Percentiles rank a stretch among this genome's conserved stretches.
These are phyloP conservation scores for Gossypium lobatum DNA, from an alignment of 441 rosid genomes.

Conservation along the genomic window DNA sequence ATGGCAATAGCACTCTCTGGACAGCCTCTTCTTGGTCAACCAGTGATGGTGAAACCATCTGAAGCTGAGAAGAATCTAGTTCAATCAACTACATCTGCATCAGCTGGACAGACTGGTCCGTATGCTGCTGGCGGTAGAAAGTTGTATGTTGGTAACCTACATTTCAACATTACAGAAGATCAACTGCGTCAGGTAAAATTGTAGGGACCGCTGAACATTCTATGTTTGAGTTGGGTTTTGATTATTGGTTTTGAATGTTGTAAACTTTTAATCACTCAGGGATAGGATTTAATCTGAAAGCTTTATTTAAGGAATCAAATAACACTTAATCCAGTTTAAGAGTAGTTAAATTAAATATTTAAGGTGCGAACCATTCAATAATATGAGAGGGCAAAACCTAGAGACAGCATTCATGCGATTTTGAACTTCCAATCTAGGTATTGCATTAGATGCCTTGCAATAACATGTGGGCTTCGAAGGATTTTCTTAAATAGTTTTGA, in stretches of 20 bases:
- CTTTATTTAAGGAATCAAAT: background rate
- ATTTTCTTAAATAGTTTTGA: background rate
- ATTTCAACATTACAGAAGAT: slow-evolving; percentile 80
- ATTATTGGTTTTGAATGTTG: background rate
- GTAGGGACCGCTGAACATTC: background rate
- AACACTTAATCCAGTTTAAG: background rate
- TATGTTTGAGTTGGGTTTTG: background rate
- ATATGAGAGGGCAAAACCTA: background rate
- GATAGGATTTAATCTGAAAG: background rate
- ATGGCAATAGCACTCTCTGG: slow-evolving; percentile 99
- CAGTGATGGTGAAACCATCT: slow-evolving; percentile 98
- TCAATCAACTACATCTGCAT: slow-evolving; percentile 75
- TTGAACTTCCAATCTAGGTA: background rate
- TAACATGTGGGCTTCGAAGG: background rate
- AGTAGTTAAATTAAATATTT: background rate
- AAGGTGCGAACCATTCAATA: background rate
- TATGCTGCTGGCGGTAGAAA: slow-evolving; percentile 91
- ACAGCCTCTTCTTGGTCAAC: slow-evolving; percentile 88
- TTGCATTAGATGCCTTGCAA: background rate
- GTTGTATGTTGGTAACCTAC: slow-evolving; percentile 91
- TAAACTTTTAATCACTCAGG: background rate
- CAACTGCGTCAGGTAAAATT: slow-evolving; percentile 74
- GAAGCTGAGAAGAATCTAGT: slow-evolving; percentile 99
- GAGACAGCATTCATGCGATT: background rate
- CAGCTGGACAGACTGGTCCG: slow-evolving; percentile 60